Base-by-base conservation (phyloP, 2,329 filamentous ascomycete genomes). In the Aureobasidium sp. region DNA sequence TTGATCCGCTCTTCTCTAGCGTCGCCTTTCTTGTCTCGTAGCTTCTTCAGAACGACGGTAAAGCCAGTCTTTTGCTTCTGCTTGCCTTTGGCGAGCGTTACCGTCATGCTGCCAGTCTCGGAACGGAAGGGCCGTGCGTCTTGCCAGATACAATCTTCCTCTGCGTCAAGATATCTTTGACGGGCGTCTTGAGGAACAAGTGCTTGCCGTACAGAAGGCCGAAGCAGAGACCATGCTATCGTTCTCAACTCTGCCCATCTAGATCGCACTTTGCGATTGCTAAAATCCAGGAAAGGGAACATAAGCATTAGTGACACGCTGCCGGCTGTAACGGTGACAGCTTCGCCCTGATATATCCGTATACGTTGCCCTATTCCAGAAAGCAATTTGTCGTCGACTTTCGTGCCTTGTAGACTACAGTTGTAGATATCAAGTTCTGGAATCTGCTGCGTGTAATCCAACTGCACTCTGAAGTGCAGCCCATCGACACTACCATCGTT, bases 141-240 rank as follows among this genome's bases (percentile, higher is more conserved):
- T 61, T 43, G 57, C 57, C 57, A 61, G 17, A 61, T 34, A n/a
- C 57, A 52, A 5, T 51, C 57, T 44, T 51, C 47, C n/a, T 52
- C 46, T 34, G 57, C 57, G 12, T 61, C 57, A 36, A 61, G 57
- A n/a, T 61, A 61, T 34, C 47, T 36, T 17, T 44, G 57, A n/a
- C 57, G 57, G 15, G 47, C 47, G 27, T 61, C 57, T 17, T 17
- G 17, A 2, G 57, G 37, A 3, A 52, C 15, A 2, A 52, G n/a
- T 9, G 47, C 29, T 17, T 44, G 36, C n/a, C 57, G 57, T 8
- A 26, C 5, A 3, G 47, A 24, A 51, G 57, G 36, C 8, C 20
- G 46, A n/a, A 61, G 29, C 8, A 61, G 46, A 13, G 57, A 61
- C 57, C 57, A 61, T 10, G 12, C 36, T 34, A 37, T 52, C 5